Conservation (phyloP, 2,329 filamentous ascomycete species). For the Akanthomyces uredinophilus region DNA sequence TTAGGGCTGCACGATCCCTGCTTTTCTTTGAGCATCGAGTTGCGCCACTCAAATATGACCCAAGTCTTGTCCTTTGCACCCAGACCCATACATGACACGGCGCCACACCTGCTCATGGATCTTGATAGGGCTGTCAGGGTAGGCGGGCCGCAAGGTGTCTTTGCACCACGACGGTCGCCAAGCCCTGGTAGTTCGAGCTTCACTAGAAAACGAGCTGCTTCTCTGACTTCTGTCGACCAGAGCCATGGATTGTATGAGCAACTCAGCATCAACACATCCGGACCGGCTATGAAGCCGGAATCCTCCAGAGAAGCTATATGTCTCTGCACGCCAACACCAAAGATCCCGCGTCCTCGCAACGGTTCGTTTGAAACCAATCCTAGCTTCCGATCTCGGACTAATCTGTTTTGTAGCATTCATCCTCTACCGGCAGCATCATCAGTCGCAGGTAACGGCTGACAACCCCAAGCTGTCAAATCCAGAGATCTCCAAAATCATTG, state of each 20-base stretch:
- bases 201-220: slow-evolving; percentile 40
- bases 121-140: slow-evolving; percentile 19
- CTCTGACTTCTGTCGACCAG: slow-evolving; percentile 41
- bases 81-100: slow-evolving; percentile 22
- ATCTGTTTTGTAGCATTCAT: slow-evolving; percentile 70
- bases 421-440: slow-evolving; percentile 89
- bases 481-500: slow-evolving; percentile 96
- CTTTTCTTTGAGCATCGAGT: slow-evolving; percentile 4
- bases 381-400: neutral
- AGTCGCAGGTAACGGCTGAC: slow-evolving; percentile 72
- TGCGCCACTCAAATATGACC: slow-evolving; percentile 19
- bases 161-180: slow-evolving; percentile 14
- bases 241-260: slow-evolving; percentile 31
- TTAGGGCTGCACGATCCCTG: neutral
- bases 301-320: slow-evolving; percentile 44
- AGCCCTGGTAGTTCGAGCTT: slow-evolving; percentile 14
- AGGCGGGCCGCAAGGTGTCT: slow-evolving; percentile 13
- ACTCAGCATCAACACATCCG: slow-evolving; percentile 24
- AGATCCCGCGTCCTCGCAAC: slow-evolving; percentile 54
- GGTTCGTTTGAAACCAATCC: slow-evolving; percentile 38
- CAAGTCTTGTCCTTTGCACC: slow-evolving; percentile 22
- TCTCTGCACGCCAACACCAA: slow-evolving; percentile 51
- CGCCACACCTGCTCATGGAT: slow-evolving; percentile 20
- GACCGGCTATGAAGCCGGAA: slow-evolving; percentile 25
- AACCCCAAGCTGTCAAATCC: slow-evolving; percentile 91